A percentile compares a stretch with the other conserved stretches of the same genome.
These are phyloP conservation scores for Ceratonia siliqua DNA, from an alignment of 306 rosid genomes.

Conservation along the genomic window DNA sequence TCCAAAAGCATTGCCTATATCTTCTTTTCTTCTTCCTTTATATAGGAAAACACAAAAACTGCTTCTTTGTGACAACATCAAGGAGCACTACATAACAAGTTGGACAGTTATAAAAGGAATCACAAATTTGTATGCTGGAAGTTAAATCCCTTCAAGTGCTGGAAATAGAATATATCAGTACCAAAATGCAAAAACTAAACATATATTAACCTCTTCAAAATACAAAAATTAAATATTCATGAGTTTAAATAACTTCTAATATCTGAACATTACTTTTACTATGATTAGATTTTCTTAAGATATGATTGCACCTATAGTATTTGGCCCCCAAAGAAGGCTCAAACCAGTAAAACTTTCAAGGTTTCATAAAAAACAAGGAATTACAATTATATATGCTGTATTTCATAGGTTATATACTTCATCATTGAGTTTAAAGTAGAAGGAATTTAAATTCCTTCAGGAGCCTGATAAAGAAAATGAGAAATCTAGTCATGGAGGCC, in stretches of 20 bases:
- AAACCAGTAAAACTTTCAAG: background rate
- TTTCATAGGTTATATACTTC: background rate
- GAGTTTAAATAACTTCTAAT: slow-evolving; percentile 42
- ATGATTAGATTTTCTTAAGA: background rate
- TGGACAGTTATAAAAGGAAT: slow-evolving; percentile 9
- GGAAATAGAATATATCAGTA: background rate
- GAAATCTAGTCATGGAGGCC: background rate
- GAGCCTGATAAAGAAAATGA: background rate
- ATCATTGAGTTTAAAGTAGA: background rate
- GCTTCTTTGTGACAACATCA: slow-evolving; percentile 8
- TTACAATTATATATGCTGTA: background rate
- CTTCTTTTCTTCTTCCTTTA: background rate
- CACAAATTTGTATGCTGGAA: background rate
- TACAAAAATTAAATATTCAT: slow-evolving; percentile 1
- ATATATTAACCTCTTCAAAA: background rate
- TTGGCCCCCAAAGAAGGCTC: background rate
- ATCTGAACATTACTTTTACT: too few relatives aligned
- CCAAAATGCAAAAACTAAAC: background rate
- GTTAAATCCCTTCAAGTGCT: background rate
- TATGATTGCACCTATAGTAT: background rate
- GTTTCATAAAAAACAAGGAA: slow-evolving; percentile 9
- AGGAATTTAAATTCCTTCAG: slow-evolving; percentile 5
- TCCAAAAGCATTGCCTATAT: background rate
- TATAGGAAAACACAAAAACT: background rate
- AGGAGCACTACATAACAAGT: background rate